Evolutionary conservation across 2,329 filamentous ascomycete species (phyloP), one percentile per base, ranked within the genome.

Genomic region (Clonostachys chloroleuca): DNA sequence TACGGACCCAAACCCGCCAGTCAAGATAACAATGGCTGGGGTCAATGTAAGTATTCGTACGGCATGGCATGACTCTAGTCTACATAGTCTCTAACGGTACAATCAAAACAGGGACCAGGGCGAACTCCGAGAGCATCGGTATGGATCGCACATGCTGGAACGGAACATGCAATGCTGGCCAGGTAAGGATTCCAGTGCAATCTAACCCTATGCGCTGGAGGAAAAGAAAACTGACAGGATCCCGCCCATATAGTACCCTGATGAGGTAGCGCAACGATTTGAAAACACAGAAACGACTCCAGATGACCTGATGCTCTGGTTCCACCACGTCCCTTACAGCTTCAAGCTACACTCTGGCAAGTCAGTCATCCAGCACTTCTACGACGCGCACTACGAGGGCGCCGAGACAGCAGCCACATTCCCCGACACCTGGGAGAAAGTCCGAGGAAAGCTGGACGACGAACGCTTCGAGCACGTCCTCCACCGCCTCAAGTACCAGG

Each of bases 71-170:
- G 24, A 30, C 8, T 30, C 24, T 30, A 30, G 24, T 30, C 24
- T 30, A 30, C 9, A 30, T 30, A 10, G 24, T 10, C 24, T 30
- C 24, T 30, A 30, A 30, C 9, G 2, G 24, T 3, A 30, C 24
- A 3, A 10, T 30, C 24, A 30, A 30, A 30, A 30, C 9, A 30
- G 24, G 24, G 56, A 87, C 84, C 1, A 77, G 85, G 5, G 84
- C 84, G 1, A 80, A 86, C 50, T 58, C 60, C 1, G 54, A 67
- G 17, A 70, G 69, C 5, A 80, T 89, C 47, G 85, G 86, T 1
- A 89, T 89, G 84, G 85, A 89, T 54, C 75, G 86, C 12, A 88
- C 85, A 0, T 78, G 86, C 0, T 69, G 65, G 49, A 89, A 85
- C 46, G 86, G 86, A 10, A 88, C 85, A 0, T 79, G 81, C 0